These are phyloP conservation scores for Suhomyces atakaporum DNA, from an alignment of 1,139 yeast genomes.

Conservation along the genomic window DNA sequence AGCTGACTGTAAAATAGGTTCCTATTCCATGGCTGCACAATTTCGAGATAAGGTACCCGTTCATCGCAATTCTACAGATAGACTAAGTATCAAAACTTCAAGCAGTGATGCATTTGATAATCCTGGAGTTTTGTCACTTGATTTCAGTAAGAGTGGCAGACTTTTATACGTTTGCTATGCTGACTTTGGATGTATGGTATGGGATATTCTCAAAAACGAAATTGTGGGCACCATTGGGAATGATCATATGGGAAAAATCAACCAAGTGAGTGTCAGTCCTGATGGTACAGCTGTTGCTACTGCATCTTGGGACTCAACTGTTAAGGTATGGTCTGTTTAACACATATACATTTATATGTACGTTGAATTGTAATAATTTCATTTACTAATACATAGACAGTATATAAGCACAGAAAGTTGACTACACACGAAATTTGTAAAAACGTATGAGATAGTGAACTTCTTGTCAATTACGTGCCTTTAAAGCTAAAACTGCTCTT, in stretches of 20 bases:
- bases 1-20: constrained; percentile 68
- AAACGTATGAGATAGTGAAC: not conserved
- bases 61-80: constrained; percentile 18
- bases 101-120: constrained; percentile 39
- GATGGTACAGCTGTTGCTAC: constrained; percentile 77
- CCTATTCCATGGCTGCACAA: constrained; percentile 42
- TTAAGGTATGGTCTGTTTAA: constrained; percentile 60
- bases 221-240: constrained; percentile 58
- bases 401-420: constrained; percentile 7
- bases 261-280: constrained; percentile 65
- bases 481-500: not conserved
- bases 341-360: not conserved
- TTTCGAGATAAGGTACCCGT: constrained; percentile 8
- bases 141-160: constrained; percentile 76
- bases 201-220: constrained; percentile 75
- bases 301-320: constrained; percentile 70
- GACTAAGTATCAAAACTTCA: not conserved
- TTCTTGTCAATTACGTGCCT: not conserved
- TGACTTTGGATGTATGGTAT: constrained; percentile 70
- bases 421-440: too few relatives aligned
- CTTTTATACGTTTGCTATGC: constrained; percentile 74
- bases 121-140: constrained; percentile 69
- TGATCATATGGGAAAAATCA: constrained; percentile 63
- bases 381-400: constrained; percentile 13
- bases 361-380: not conserved